These are phyloP conservation scores for Suillus decipiens DNA, from an alignment of 768 basidiomycete genomes.

Conservation along the genomic window DNA sequence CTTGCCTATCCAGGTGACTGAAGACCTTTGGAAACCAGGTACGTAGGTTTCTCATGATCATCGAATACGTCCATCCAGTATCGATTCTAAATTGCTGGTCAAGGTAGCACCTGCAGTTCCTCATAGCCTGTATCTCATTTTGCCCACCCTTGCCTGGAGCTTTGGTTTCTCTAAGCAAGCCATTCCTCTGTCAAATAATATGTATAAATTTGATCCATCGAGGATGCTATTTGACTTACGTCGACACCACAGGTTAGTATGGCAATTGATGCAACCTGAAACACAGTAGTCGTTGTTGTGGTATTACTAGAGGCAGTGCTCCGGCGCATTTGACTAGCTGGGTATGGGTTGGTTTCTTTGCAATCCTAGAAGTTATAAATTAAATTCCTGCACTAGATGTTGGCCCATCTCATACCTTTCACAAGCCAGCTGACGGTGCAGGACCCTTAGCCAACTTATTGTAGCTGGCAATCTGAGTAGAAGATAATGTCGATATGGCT, in stretches of 20 bases:
- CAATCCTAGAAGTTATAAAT: neutral
- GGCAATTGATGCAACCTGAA: neutral
- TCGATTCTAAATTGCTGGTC: neutral
- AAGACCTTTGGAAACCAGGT: neutral
- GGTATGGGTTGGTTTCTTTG: neutral
- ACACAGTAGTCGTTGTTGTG: neutral
- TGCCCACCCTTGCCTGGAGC: neutral
- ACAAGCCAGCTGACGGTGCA: neutral
- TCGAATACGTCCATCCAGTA: neutral
- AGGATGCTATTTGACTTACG: neutral
- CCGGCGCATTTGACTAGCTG: neutral
- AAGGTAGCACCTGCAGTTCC: neutral
- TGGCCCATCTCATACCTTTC: neutral
- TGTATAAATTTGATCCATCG: neutral
- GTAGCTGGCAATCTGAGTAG: neutral
- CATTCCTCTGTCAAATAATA: neutral
- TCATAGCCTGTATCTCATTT: neutral
- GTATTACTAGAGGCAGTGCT: neutral
- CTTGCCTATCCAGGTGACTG: too few species aligned
- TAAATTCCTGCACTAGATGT: neutral
- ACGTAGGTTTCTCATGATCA: neutral
- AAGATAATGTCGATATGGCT: neutral
- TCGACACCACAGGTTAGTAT: neutral
- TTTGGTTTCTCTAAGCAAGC: neutral
- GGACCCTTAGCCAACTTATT: constrained; percentile 7